Evolutionary conservation across 2,329 filamentous ascomycete species (phyloP).

Genomic region (Curvularia lunata): DNA sequence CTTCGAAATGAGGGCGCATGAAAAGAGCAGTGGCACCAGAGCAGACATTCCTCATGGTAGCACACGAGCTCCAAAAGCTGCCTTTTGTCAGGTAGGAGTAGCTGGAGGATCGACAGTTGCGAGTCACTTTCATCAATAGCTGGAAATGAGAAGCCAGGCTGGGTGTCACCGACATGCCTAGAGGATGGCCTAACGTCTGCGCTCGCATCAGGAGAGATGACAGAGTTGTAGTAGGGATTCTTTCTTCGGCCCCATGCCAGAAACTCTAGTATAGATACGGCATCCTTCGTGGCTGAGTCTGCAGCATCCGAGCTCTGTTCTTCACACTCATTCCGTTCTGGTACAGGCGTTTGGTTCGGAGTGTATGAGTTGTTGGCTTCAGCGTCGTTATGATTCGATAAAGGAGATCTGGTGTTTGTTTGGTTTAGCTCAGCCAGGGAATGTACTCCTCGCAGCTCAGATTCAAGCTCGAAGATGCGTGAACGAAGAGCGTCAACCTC

Average conservation of each 20-base stretch:
- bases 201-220: conserved; percentile 17
- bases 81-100: conserved; percentile 31
- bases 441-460: too few species aligned
- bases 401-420: too few species aligned
- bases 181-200: neutral
- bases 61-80: conserved; percentile 33
- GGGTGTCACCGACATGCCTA: neutral
- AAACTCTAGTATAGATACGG: conserved; percentile 56
- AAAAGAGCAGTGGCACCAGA: conserved; percentile 49
- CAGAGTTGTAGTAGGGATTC: conserved; percentile 33
- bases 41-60: conserved; percentile 43
- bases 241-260: conserved; percentile 57
- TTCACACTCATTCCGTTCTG: too few species aligned
- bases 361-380: too few species aligned
- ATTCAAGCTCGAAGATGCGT: too few species aligned
- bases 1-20: conserved; percentile 43
- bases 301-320: too few species aligned
- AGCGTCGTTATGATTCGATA: too few species aligned
- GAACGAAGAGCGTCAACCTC: too few species aligned
- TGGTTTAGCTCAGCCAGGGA: too few species aligned
- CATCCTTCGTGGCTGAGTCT: conserved; percentile 32
- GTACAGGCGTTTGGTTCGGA: too few species aligned
- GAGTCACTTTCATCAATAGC: neutral
- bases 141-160: too few species aligned
- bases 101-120: neutral